Percentiles rank a stretch among this genome's conserved stretches.
phyloP scores from a whole-genome alignment of 495 filamentous ascomycete genomes.

The Tuber melanosporum region DNA sequence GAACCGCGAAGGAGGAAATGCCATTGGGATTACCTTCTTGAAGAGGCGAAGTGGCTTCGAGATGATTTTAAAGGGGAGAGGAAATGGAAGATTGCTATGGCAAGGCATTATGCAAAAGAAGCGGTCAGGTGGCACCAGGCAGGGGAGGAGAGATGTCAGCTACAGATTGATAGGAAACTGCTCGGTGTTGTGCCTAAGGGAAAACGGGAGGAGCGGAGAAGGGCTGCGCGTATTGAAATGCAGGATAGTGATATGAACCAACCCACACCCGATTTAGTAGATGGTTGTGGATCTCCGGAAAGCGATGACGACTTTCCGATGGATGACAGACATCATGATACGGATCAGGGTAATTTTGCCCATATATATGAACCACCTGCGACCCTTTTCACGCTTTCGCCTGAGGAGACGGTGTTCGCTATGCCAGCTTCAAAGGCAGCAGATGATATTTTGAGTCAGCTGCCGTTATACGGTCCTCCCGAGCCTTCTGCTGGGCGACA shows the following conservation, averaged over 20 bases:
- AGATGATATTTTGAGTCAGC: slow-evolving; percentile 75
- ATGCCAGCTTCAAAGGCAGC: slow-evolving; percentile 67
- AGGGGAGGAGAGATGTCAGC: slow-evolving; percentile 18
- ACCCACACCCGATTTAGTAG: slow-evolving; percentile 65
- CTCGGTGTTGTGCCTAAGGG: slow-evolving; percentile 35
- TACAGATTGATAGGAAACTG: slow-evolving; percentile 32
- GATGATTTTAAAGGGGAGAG: slow-evolving; percentile 91
- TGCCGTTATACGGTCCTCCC: slow-evolving; percentile 70
- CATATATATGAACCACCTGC: slow-evolving; percentile 50
- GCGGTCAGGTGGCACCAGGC: slow-evolving; percentile 33
- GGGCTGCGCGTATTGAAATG: slow-evolving; percentile 34
- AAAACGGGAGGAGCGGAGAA: slow-evolving; percentile 27
- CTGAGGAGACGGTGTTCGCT: slow-evolving; percentile 74
- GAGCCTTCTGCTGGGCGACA: slow-evolving; percentile 27
- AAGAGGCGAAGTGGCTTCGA: slow-evolving; percentile 94
- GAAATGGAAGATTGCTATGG: slow-evolving; percentile 83
- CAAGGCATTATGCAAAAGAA: slow-evolving; percentile 44
- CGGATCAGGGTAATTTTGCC: slow-evolving; percentile 14
- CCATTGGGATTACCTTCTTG: slow-evolving; percentile 78
- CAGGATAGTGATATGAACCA: slow-evolving; percentile 43
- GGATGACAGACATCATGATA: slow-evolving; percentile 21
- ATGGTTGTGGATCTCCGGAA: slow-evolving; percentile 50
- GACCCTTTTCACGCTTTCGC: slow-evolving; percentile 71
- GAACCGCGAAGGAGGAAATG: slow-evolving; percentile 69
- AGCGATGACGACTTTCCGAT: slow-evolving; percentile 46